Conservation (phyloP, 1,284 basidiomycete genomes). For the Marasmius oreades region DNA sequence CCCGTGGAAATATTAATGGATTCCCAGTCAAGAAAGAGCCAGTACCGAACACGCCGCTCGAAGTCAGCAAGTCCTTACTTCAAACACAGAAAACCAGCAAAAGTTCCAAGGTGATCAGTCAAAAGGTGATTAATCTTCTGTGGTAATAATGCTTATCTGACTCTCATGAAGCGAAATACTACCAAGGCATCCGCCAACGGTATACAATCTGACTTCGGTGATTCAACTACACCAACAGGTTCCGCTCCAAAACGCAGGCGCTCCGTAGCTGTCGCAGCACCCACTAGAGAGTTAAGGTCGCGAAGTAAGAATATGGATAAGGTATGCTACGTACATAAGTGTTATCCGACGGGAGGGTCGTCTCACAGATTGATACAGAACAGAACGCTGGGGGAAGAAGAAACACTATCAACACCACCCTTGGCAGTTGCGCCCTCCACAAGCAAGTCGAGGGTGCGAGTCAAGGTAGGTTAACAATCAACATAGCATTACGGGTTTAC, state of each 20-base stretch:
- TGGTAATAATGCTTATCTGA: not conserved
- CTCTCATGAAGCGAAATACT: not conserved
- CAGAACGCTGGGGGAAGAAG: constrained; percentile 8
- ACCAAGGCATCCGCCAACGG: not conserved
- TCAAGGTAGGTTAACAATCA: constrained; percentile 7
- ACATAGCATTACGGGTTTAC: not conserved
- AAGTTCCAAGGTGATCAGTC: not conserved
- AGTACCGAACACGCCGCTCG: not conserved
- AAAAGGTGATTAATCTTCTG: not conserved
- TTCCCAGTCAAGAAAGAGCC: not conserved
- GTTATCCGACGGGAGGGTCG: not conserved
- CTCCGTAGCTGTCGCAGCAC: constrained; percentile 24
- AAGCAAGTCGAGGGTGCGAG: constrained; percentile 4
- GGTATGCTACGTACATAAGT: not conserved
- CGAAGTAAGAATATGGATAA: constrained; percentile 30
- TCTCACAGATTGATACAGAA: not conserved
- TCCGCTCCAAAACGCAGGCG: constrained; percentile 17
- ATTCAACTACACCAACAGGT: constrained; percentile 4
- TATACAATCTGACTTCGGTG: not conserved
- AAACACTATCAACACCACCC: constrained; percentile 6
- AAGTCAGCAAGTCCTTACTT: not conserved
- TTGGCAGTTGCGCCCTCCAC: not conserved
- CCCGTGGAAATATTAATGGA: not conserved
- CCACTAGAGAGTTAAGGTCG: constrained; percentile 36
- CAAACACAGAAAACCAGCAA: not conserved